A percentile compares a stretch with the other conserved stretches of the same genome.
phyloP scores from a whole-genome alignment of 805 yeast species.

The Candida qinlingensis region DNA sequence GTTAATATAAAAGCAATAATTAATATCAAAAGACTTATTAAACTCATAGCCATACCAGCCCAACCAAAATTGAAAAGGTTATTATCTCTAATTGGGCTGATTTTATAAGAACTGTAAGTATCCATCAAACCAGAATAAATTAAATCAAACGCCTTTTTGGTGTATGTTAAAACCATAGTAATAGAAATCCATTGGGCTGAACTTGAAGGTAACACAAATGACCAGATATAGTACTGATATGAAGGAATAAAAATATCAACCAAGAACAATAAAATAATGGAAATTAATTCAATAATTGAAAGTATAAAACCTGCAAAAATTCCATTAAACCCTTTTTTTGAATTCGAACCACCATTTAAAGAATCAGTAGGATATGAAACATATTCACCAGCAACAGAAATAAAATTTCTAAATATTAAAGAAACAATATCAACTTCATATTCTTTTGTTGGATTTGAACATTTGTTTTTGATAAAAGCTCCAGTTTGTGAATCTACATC shows the following conservation, averaged over 20 bases:
- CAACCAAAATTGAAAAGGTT: background rate
- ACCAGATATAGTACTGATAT: background rate
- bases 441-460: background rate
- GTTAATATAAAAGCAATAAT: no score
- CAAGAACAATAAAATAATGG: background rate
- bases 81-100: background rate
- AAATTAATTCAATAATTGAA: background rate
- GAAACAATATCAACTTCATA: conserved; percentile 1
- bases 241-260: no score
- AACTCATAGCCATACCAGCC: conserved; percentile 2
- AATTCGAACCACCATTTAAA: background rate
- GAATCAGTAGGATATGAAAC: background rate
- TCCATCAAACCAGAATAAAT: background rate
- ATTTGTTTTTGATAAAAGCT: background rate
- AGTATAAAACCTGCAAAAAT: conserved; percentile 1
- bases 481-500: background rate
- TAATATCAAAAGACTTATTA: background rate
- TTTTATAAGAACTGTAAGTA: background rate
- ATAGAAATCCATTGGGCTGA: conserved; percentile 2
- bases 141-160: background rate
- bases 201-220: background rate
- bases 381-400: background rate
- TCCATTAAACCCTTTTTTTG: conserved; percentile 2
- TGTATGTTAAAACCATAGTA: background rate
- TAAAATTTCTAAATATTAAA: background rate